Evolutionary conservation across 129 eudicot species (phyloP), one percentile per base, ranked within the genome.

Genomic region (Tanacetum coccineum): DNA sequence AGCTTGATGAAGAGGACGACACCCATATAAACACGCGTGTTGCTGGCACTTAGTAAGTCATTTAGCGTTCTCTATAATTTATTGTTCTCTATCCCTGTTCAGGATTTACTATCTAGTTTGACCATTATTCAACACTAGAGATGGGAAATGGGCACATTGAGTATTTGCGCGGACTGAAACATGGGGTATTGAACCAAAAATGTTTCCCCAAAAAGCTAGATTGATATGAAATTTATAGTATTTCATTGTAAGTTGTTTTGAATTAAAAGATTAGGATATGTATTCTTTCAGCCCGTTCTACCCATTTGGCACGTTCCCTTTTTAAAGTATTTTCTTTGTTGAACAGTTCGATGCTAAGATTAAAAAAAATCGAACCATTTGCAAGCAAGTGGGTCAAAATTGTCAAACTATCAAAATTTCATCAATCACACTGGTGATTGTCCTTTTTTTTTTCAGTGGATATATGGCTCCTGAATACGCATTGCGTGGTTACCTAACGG

Each of bases 31-130:
- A 82, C 84, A 81, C 95, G 21, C 79, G 91, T 17, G 55, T 87
- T 26, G 95, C 95, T 36, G 95, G 95, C 70, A 87, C 95, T 47
- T 79, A 66, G 95, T 87, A 48, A 87, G 88, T 74, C 40, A 18
- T 52, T 68, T 39, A 68, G 6, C 30, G 4, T 55, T 47, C 75
- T 49, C 32, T 59, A 32, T 62, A 25, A 26, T 6, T 4, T 30
- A 50, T 26, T 28, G 22, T 4, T 30, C 32, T 59, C 28, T 13
- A 10, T 13, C 30, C 46, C 20, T 59, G 12, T 28, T 59, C 32
- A 59, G 13, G 1, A 4, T 59, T 59, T 56, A 13, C n/a, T n/a
- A 22, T 22, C 65, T 32, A 59, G 45, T 32, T 9, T 59, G 30
- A 57, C 40, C 40, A 25, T 22, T 9, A 57, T 25, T 59, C 18